A percentile compares a stretch with the other conserved stretches of the same genome.
Evolutionary conservation across 257 asterid species (phyloP).

Genomic region (Capsicum baccatum): DNA sequence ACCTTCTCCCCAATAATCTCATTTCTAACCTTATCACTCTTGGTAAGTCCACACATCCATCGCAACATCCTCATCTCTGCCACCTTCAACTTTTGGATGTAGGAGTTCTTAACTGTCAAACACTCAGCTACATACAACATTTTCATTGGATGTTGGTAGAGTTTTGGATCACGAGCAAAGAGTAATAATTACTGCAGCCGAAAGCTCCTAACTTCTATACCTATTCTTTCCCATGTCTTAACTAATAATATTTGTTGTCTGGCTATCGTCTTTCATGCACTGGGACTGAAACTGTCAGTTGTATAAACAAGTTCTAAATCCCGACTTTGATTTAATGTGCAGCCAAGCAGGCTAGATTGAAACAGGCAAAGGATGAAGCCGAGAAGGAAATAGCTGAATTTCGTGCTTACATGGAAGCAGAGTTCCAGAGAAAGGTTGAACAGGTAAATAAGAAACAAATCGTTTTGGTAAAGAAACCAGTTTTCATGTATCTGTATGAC

Average conservation of each 20-base stretch:
- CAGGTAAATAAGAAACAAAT: conserved; percentile 58
- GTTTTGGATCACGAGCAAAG: neutral
- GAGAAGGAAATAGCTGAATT: conserved; percentile 85
- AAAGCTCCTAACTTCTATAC: neutral
- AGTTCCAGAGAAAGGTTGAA: conserved; percentile 77
- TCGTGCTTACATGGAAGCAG: conserved; percentile 95
- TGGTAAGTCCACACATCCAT: no score
- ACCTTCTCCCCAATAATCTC: no score
- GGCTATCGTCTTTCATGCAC: neutral
- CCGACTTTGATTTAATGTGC: conserved; percentile 34
- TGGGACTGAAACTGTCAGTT: neutral
- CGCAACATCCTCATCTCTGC: no score
- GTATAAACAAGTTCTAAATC: neutral
- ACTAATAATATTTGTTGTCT: conserved; percentile 7
- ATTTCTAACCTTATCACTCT: no score
- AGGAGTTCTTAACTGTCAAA: no score
- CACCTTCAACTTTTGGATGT: no score
- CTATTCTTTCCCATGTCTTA: neutral
- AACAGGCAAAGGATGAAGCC: conserved; percentile 95
- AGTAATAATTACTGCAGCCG: neutral
- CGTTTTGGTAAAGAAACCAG: neutral
- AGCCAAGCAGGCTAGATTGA: conserved; percentile 88
- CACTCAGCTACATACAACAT: no score
- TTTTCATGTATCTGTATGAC: neutral
- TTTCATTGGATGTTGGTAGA: neutral